Evolutionary conservation across 345 rosid genomes (phyloP).

Genomic region (Conringia planisiliqua): DNA sequence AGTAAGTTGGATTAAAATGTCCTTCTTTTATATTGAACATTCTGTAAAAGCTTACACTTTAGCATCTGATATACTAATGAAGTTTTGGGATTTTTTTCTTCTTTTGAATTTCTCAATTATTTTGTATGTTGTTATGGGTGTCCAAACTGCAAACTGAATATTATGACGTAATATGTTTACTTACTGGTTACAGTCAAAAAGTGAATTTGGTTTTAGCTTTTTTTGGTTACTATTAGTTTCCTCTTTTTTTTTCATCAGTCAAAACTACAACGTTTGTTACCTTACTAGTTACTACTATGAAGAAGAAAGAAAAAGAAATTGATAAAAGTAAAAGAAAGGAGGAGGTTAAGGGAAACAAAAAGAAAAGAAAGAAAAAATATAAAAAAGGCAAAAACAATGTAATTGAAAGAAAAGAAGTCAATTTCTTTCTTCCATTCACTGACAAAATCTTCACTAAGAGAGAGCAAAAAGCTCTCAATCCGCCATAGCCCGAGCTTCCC

Average conservation of each 20-base stretch:
- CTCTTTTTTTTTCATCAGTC: no score
- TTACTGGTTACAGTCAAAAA: not conserved
- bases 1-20: no score
- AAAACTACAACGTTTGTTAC: no score
- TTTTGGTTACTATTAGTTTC: not conserved
- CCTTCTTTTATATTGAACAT: no score
- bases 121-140: no score
- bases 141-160: no score
- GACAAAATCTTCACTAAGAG: slow-evolving; percentile 26
- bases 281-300: not conserved
- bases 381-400: not conserved
- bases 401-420: slow-evolving; percentile 28
- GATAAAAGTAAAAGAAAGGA: not conserved
- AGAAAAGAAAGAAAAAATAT: not conserved
- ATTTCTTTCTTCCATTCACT: slow-evolving; percentile 23
- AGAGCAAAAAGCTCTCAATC: slow-evolving; percentile 1
- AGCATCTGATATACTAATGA: no score
- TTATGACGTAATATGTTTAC: no score
- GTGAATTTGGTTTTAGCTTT: not conserved
- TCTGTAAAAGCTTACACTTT: no score
- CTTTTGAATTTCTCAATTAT: no score
- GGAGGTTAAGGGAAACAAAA: no score
- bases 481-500: slow-evolving; percentile 3
- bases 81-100: no score
- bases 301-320: not conserved